These are phyloP conservation scores for Nemania bipapillata DNA, from an alignment of 2,329 filamentous ascomycete genomes.

Conservation along the genomic window DNA sequence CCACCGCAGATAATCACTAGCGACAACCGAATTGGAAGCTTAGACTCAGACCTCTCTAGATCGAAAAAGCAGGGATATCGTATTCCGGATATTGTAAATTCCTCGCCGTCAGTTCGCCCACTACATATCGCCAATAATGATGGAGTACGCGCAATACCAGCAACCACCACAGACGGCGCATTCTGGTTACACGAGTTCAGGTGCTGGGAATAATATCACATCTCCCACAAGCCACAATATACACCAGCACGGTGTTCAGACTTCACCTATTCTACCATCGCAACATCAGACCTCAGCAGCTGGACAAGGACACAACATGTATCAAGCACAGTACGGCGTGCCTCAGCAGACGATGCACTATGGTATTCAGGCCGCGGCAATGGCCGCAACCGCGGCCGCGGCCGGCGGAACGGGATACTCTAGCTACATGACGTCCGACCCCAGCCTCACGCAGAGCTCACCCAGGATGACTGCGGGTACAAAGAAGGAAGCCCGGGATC, in stretches of 20 bases:
- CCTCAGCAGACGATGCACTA: constrained; percentile 82
- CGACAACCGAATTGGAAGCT: constrained; percentile 34
- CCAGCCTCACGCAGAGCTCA: constrained; percentile 75
- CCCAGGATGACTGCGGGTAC: constrained; percentile 76
- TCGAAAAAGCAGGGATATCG: constrained; percentile 49
- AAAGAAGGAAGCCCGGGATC: constrained; percentile 76
- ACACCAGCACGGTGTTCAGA: constrained; percentile 74
- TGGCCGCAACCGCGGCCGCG: constrained; percentile 90
- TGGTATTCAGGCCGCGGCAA: constrained; percentile 87
- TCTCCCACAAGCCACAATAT: constrained; percentile 78
- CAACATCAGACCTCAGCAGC: constrained; percentile 76
- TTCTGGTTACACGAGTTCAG: constrained; percentile 71
- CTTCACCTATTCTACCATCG: constrained; percentile 81
- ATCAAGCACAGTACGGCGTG: constrained; percentile 80
- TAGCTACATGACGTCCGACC: constrained; percentile 77
- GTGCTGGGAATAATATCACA: constrained; percentile 69
- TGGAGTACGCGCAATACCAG: constrained; percentile 81
- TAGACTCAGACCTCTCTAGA: constrained; percentile 31
- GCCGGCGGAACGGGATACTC: constrained; percentile 76
- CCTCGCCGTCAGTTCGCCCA: constrained; percentile 45
- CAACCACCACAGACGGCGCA: constrained; percentile 75
- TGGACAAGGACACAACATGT: constrained; percentile 78
- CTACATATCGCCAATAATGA: constrained; percentile 60
- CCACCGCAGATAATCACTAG: constrained; percentile 36
- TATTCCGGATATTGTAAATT: constrained; percentile 49